Base-by-base conservation (phyloP, 257 asterid species). In the Solanum chmielewskii region DNA sequence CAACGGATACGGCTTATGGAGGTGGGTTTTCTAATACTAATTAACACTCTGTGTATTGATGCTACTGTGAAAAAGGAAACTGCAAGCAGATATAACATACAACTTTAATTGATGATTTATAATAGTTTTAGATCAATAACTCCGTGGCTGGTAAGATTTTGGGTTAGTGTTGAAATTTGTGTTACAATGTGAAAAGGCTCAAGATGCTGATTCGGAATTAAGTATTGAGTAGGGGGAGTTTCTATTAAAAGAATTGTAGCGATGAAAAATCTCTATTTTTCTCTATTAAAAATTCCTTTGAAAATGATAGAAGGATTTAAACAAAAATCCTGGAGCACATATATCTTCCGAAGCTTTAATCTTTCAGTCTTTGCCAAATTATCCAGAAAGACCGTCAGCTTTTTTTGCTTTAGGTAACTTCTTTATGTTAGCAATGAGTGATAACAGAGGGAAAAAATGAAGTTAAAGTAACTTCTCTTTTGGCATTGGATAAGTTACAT, bases 1-100 rank as follows among this genome's bases (percentile, higher is more conserved):
- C 95, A 2, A 85, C 91, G 87, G 96, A 96, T 90, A 85, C 94
- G 16, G 89, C 96, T 11, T 92, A 90, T 88, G 99, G 91, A 90
- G 99, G 99, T 91, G 41, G 6, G 66, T 70, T 82, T 87, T 27
- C 47, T 85, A 7, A 37, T 3, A 16, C 16, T 42, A 41, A 23
- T 27, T 64, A n/a, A 68, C 33, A 7, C 11, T 18, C 12, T 71
- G 4, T 73, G 47, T 73, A 5, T 73, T 35, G 27, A 73, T 4
- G 47, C 80, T 73, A 35, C 83, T 39, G 12, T 41, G 52, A 75
- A 13, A 13, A 75, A 39, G 31, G 83, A 18, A 75, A 75, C 18
- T 2, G 56, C 83, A 75, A 75, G 31, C 1, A 75, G 56, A 75
- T 75, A 75, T 4, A 75, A 23, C 29, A 42, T 29, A n/a, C 35